Conservation (phyloP, 2,329 filamentous ascomycete species). For the Clarireedia paspali region DNA sequence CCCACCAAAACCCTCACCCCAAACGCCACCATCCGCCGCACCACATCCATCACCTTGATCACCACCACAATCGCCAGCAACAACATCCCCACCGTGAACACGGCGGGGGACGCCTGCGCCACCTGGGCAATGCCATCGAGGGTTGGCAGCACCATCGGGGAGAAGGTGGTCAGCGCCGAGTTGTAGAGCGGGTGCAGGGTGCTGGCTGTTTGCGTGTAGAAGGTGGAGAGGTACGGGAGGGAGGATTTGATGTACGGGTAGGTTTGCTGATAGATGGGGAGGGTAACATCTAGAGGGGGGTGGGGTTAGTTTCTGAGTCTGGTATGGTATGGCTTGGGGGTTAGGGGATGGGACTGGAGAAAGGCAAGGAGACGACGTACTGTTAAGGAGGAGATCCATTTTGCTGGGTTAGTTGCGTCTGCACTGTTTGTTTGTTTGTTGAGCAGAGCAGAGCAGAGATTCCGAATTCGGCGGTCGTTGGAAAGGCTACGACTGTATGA, state of each 20-base stretch:
- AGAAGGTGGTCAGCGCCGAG: background rate
- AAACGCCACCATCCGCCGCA: slow-evolving; percentile 66
- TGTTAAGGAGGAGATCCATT: background rate
- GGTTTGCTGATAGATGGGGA: background rate
- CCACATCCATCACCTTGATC: slow-evolving; percentile 57
- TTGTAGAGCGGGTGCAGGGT: background rate
- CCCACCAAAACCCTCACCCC: slow-evolving; percentile 62
- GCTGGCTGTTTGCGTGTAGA: slow-evolving; percentile 7
- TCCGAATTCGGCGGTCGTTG: too few relatives aligned
- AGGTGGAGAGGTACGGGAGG: slow-evolving; percentile 16
- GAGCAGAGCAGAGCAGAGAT: too few relatives aligned
- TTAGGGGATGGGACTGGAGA: background rate
- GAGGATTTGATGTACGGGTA: background rate
- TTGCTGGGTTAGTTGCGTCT: too few relatives aligned
- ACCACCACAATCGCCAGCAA: slow-evolving; percentile 14
- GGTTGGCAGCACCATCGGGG: slow-evolving; percentile 18
- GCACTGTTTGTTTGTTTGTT: too few relatives aligned
- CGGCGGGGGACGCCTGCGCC: slow-evolving; percentile 22
- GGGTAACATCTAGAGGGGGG: background rate
- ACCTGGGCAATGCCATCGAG: slow-evolving; percentile 11
- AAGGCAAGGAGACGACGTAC: background rate
- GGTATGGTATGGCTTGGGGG: too few relatives aligned
- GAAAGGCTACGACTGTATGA: too few relatives aligned
- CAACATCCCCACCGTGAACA: slow-evolving; percentile 39
- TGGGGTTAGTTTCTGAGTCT: background rate